Conservation (phyloP, 306 rosid species). For the Gynostemma pentaphyllum region DNA sequence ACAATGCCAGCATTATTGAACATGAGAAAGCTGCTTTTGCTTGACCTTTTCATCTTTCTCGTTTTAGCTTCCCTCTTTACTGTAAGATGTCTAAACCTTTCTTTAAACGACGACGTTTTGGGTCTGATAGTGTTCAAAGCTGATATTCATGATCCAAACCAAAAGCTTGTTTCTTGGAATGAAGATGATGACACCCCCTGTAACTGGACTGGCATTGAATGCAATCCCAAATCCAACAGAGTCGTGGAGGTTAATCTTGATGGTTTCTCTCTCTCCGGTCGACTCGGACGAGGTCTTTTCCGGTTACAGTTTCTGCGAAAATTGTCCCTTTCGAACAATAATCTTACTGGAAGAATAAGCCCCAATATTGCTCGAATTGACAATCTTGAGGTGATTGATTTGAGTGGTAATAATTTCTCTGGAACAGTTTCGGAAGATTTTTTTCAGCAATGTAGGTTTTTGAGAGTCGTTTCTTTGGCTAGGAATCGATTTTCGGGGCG, state of each 20-base stretch:
- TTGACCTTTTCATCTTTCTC: not conserved
- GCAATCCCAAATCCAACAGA: constrained; percentile 40
- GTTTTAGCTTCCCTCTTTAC: constrained; percentile 10
- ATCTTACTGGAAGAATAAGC: constrained; percentile 12
- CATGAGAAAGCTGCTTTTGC: not conserved
- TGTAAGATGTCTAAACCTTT: constrained; percentile 2
- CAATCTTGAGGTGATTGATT: constrained; percentile 39
- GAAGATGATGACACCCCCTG: constrained; percentile 74
- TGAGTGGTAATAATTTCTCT: constrained; percentile 53
- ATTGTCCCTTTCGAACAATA: constrained; percentile 60
- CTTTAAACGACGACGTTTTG: constrained; percentile 60
- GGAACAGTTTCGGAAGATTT: constrained; percentile 35
- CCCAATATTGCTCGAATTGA: constrained; percentile 32
- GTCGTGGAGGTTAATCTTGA: constrained; percentile 48
- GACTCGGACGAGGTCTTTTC: constrained; percentile 67
- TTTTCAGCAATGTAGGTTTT: constrained; percentile 40
- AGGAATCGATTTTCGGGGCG: constrained; percentile 48
- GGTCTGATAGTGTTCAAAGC: constrained; percentile 85
- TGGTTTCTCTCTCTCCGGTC: constrained; percentile 51
- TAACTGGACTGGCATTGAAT: constrained; percentile 49
- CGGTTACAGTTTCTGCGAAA: constrained; percentile 50
- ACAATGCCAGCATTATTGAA: not conserved
- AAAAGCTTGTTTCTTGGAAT: constrained; percentile 63
- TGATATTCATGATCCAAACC: constrained; percentile 60
- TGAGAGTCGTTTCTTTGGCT: constrained; percentile 55